Evolutionary conservation across 2,329 filamentous ascomycete species (phyloP).

Genomic region (Calonectria henricotiae): DNA sequence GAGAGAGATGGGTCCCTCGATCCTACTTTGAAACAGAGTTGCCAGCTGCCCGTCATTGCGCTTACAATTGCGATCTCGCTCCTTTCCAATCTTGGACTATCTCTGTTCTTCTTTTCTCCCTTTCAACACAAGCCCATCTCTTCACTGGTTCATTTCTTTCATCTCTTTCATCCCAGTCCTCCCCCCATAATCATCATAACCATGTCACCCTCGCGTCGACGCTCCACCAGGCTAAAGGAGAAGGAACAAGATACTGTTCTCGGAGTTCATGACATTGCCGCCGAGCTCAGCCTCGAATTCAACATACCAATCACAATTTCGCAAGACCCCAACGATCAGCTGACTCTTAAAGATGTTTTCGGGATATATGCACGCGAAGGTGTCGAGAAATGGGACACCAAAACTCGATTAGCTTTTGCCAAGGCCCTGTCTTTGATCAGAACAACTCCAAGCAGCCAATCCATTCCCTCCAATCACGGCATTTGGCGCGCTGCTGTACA

Average conservation of each 20-base stretch:
- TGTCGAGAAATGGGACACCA: slow-evolving; percentile 14
- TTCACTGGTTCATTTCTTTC: background rate
- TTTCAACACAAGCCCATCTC: too few relatives aligned
- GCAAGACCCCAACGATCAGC: slow-evolving; percentile 8
- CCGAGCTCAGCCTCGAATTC: slow-evolving; percentile 19
- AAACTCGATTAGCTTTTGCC: slow-evolving; percentile 27
- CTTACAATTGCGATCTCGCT: background rate
- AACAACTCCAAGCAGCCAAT: slow-evolving; percentile 2
- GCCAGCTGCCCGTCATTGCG: slow-evolving; percentile 10
- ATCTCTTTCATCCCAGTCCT: background rate
- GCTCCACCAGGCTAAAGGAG: slow-evolving; percentile 4
- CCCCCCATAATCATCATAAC: background rate
- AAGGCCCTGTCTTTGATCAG: slow-evolving; percentile 29
- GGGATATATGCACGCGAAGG: slow-evolving; percentile 25
- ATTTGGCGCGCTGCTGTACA: slow-evolving; percentile 20
- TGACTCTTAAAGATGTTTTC: slow-evolving; percentile 11
- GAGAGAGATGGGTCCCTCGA: background rate
- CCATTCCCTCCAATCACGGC: slow-evolving; percentile 17
- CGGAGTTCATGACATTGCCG: background rate
- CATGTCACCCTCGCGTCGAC: slow-evolving; percentile 8
- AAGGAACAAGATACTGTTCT: background rate
- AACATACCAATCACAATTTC: slow-evolving; percentile 20
- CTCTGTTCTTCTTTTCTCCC: background rate
- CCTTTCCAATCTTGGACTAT: background rate
- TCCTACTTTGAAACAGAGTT: background rate